Evolutionary conservation across 345 rosid genomes (phyloP), one percentile per base, ranked within the genome.

Genomic region (Moricandia arvensis): DNA sequence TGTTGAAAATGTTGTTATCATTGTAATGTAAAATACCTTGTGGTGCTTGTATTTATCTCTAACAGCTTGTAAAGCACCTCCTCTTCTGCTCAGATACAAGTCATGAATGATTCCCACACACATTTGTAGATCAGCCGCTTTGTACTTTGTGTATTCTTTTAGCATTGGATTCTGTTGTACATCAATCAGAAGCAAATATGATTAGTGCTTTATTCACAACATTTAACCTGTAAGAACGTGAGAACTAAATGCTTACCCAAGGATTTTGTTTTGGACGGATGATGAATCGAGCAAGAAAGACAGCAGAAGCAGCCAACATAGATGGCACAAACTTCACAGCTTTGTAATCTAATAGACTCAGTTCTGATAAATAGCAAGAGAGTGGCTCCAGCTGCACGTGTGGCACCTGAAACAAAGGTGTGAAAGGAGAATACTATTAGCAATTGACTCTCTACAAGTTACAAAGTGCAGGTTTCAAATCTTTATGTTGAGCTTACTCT

Each of bases 381-480:
- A 91, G 83, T 82, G 89, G 87, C 84, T 91, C 96, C 18, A 91
- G 73, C 83, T 85, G 89, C 85, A 89, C 83, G 43, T 76, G 70
- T 16, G 79, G 60, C 30, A 61, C 72, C 63, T 68, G 47, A 33
- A 31, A 54, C 10, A 33, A 53, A 6, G 31, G 2, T 21, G 9
- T 45, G 1, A 0, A n/a, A 15, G 47, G 3, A 29, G 27, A 66
- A 29, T 3, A 47, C 17, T 38, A 38, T 43, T 47, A 66, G 58
- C 9, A 9, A 15, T 29, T 15, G 10, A 49, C n/a, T 27, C 29
- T 9, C 27, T 4, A 66, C 57, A 43, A 47, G 4, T 31, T 66
- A 45, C 69, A 41, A 43, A 41, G 17, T 26, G 0, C 17, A 45
- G 38, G 29, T 30, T 5, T 29, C 26, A n/a, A 59, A 12, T 12